phyloP scores from a whole-genome alignment of 73 alveolate species.

The Tetrahymena elliotti region DNA sequence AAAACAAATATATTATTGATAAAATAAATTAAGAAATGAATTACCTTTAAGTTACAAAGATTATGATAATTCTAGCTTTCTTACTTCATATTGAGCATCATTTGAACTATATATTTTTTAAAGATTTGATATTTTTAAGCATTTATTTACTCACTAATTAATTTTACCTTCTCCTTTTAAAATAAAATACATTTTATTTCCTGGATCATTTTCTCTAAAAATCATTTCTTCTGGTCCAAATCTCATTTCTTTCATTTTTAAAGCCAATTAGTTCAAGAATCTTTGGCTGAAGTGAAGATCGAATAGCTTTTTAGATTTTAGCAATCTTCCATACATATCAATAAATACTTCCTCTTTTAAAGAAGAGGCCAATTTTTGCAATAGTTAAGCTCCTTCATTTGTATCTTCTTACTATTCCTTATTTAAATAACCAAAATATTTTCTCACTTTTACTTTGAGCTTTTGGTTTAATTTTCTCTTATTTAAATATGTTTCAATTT shows the following conservation, averaged over 20 bases:
- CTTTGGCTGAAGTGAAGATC: background rate
- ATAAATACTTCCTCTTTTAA: background rate
- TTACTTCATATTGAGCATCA: background rate
- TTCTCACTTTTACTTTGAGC: background rate
- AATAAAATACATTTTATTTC: background rate
- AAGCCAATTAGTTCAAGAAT: background rate
- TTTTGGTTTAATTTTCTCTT: background rate
- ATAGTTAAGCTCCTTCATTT: background rate
- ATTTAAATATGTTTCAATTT: background rate
- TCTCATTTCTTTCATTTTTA: slow-evolving; percentile 10
- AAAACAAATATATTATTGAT: background rate
- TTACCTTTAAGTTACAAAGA: background rate
- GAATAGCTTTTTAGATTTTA: background rate
- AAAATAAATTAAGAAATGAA: background rate
- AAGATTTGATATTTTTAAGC: background rate
- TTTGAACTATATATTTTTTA: background rate
- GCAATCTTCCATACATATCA: background rate
- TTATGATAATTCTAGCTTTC: background rate
- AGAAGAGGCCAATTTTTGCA: background rate
- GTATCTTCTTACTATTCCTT: background rate
- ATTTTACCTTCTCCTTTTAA: background rate
- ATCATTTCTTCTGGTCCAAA: slow-evolving; percentile 38
- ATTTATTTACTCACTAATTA: background rate
- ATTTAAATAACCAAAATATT: slow-evolving; percentile 5
- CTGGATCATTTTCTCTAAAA: slow-evolving; percentile 15